Conservation (phyloP, 257 asterid species). For the Fraxinus quadrangulata region DNA sequence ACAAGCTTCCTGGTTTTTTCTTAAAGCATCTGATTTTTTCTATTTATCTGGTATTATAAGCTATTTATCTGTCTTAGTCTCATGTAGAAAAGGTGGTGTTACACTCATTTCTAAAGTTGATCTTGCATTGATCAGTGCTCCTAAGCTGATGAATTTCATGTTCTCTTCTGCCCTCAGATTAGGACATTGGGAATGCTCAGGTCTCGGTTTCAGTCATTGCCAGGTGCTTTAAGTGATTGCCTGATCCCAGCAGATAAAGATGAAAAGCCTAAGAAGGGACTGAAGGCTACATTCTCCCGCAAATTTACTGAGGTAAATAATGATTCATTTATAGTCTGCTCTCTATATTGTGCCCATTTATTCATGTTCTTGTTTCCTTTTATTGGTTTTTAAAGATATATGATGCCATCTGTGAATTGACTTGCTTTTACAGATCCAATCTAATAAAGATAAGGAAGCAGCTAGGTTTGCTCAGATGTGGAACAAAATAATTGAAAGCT, state of each 20-base stretch:
- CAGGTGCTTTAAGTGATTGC: conserved; percentile 85
- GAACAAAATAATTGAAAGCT: conserved; percentile 95
- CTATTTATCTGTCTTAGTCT: conserved; percentile 9
- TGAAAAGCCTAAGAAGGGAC: conserved; percentile 66
- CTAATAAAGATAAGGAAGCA: conserved; percentile 76
- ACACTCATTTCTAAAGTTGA: not conserved
- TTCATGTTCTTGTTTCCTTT: conserved; percentile 16
- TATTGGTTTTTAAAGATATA: conserved; percentile 18
- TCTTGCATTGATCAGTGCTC: conserved; percentile 3
- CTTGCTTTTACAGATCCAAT: conserved; percentile 58
- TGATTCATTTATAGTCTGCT: conserved; percentile 16
- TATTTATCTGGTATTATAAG: not conserved
- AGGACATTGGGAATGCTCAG: conserved; percentile 93
- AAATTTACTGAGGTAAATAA: conserved; percentile 68
- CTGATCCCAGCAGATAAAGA: conserved; percentile 74
- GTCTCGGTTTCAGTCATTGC: conserved; percentile 86
- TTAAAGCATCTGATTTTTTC: not conserved
- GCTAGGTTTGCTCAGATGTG: conserved; percentile 96
- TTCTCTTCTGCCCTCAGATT: conserved; percentile 55
- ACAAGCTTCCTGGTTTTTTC: conserved; percentile 7
- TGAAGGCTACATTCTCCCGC: conserved; percentile 75
- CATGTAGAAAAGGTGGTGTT: not conserved
- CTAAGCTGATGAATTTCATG: conserved; percentile 29
- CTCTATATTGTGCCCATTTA: not conserved
- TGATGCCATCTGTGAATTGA: conserved; percentile 20